phyloP scores from a whole-genome alignment of 2,329 filamentous ascomycete genomes.

The Chaetomium olivaceum region DNA sequence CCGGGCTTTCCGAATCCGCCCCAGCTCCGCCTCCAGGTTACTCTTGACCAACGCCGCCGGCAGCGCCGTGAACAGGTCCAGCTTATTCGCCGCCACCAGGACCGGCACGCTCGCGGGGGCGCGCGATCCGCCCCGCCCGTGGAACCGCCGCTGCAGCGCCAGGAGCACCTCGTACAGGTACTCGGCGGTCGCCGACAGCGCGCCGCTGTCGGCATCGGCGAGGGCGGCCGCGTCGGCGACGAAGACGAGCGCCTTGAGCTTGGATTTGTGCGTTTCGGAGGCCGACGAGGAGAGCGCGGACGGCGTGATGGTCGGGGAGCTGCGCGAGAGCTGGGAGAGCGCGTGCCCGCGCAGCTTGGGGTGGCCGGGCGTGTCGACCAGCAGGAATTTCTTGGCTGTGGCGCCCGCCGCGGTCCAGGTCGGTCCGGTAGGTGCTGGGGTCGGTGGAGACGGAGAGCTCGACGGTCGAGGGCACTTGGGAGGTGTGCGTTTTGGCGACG shows the following conservation, averaged over 20 bases:
- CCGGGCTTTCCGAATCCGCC: slow-evolving; percentile 71
- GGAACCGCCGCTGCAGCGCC: slow-evolving; percentile 67
- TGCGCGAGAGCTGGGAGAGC: slow-evolving; percentile 48
- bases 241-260: slow-evolving; percentile 76
- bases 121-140: slow-evolving; percentile 33
- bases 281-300: slow-evolving; percentile 5
- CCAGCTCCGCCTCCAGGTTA: slow-evolving; percentile 77
- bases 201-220: slow-evolving; percentile 55
- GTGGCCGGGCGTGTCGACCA: slow-evolving; percentile 92
- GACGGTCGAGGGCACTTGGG: slow-evolving; percentile 51
- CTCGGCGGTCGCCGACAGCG: slow-evolving; percentile 70
- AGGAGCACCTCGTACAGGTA: slow-evolving; percentile 92
- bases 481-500: slow-evolving; percentile 53
- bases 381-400: slow-evolving; percentile 67
- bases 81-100: slow-evolving; percentile 89
- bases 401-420: slow-evolving; percentile 57
- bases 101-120: slow-evolving; percentile 64
- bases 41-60: slow-evolving; percentile 74
- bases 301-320: slow-evolving; percentile 15
- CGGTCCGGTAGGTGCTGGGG: slow-evolving; percentile 49
- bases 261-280: slow-evolving; percentile 39
- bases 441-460: slow-evolving; percentile 57
- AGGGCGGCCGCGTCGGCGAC: slow-evolving; percentile 81
- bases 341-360: slow-evolving; percentile 82
- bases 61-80: slow-evolving; percentile 90